A percentile compares a stretch with the other conserved stretches of the same genome.
These are phyloP conservation scores for Phyllachora maydis DNA, from an alignment of 2,329 filamentous ascomycete genomes.

Conservation along the genomic window DNA sequence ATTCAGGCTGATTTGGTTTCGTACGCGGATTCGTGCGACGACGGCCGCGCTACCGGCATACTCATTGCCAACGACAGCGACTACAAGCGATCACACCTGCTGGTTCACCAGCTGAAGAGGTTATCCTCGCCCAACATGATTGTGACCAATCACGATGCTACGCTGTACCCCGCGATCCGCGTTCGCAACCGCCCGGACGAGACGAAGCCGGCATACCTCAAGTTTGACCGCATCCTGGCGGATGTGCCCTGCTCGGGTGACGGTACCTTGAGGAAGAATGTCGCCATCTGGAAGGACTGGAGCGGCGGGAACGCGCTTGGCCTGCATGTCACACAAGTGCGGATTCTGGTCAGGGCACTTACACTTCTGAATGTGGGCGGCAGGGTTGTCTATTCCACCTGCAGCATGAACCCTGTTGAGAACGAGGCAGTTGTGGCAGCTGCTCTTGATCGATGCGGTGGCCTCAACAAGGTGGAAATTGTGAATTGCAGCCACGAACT, in stretches of 20 bases:
- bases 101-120: conserved; percentile 94
- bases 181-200: conserved; percentile 38
- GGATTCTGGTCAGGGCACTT: conserved; percentile 77
- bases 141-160: conserved; percentile 95
- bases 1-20: too few species aligned
- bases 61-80: conserved; percentile 92
- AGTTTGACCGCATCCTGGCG: conserved; percentile 89
- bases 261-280: conserved; percentile 83
- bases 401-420: conserved; percentile 96
- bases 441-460: conserved; percentile 80
- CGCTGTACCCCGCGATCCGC: conserved; percentile 81
- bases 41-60: conserved; percentile 75
- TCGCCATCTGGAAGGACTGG: conserved; percentile 91
- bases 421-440: conserved; percentile 83
- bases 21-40: conserved; percentile 46
- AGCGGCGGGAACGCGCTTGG: conserved; percentile 71
- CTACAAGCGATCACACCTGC: conserved; percentile 90
- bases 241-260: conserved; percentile 96
- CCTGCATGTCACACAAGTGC: conserved; percentile 66
- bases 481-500: conserved; percentile 67
- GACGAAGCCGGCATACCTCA: conserved; percentile 51
- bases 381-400: conserved; percentile 91
- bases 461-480: conserved; percentile 59
- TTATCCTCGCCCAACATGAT: conserved; percentile 91
- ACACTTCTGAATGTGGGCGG: conserved; percentile 94